Evolutionary conservation across 2,329 filamentous ascomycete species (phyloP), one percentile per base, ranked within the genome.

Genomic region (Ceratocystis diversiconidia): DNA sequence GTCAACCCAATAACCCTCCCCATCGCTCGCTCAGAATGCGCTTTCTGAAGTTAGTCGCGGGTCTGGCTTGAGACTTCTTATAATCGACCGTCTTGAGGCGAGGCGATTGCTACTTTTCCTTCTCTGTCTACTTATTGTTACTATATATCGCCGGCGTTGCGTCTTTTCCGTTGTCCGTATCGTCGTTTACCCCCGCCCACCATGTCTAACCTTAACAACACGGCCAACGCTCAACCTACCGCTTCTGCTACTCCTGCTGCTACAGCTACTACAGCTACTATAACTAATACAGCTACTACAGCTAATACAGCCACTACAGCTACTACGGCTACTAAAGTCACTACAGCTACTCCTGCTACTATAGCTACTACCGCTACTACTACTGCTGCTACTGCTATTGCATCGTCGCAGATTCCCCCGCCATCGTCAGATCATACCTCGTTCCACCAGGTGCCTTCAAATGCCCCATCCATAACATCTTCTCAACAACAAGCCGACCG

Each of bases 401-500:
- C 60, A 30, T 61, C 61, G 25, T 25, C 59, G 30, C 64, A 19
- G 52, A 22, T 71, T 48, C 71, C 70, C 17, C 62, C 71, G 22
- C 69, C 72, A 52, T 32, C 50, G 36, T 44, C 50, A 19, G 63
- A 30, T 15, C 1, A 30, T 7, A 28, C 50, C 25, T 72, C 74
- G 12, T 68, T 71, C 2, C 76, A 76, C 46, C 75, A 76, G 62
- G 75, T 72, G 48, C 79, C 74, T 41, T 77, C 76, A 62, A 68
- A 72, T 44, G 85, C 84, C 28, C 76, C 77, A 5, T 73, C 77
- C 2, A 55, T 64, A 22, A 61, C 67, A 12, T 43, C 68, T 3
- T 75, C 79, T 1, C 80, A 82, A 12, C 57, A 61, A 25, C 66
- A 62, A 50, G 59, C 63, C 30, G 88, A 92, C 73, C 88, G 84